Percentiles rank a stretch among this genome's conserved stretches.
Conservation (phyloP, 805 yeast species). For the Yamadazyma philogaea region DNA sequence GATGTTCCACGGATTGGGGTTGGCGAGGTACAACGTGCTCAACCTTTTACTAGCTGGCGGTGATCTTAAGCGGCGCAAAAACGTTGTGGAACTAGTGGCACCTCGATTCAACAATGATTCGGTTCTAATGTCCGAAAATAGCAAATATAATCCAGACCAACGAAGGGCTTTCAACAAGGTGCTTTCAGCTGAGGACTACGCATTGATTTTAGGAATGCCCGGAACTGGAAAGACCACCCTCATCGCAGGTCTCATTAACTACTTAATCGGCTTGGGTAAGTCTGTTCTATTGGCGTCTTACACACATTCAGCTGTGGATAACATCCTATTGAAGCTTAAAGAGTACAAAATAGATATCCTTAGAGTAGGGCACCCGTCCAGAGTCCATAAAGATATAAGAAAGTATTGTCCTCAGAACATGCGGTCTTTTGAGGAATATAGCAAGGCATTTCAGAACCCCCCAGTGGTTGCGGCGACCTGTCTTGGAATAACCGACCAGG, state of each 20-base stretch:
- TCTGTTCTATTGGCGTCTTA: constrained; percentile 77
- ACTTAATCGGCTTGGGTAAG: constrained; percentile 57
- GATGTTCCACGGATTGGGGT: constrained; percentile 66
- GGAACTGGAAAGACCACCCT: constrained; percentile 80
- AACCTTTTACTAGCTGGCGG: constrained; percentile 58
- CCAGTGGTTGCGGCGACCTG: constrained; percentile 88
- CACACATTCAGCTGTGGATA: constrained; percentile 96
- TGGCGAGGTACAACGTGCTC: constrained; percentile 73
- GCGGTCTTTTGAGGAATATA: constrained; percentile 44
- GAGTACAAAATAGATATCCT: constrained; percentile 41
- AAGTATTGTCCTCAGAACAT: constrained; percentile 47
- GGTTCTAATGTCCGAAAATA: constrained; percentile 11
- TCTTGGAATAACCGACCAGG: constrained; percentile 64
- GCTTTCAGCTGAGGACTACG: constrained; percentile 65
- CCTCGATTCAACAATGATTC: constrained; percentile 42
- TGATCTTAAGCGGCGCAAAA: constrained; percentile 41
- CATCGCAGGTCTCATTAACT: constrained; percentile 68
- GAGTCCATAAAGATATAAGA: constrained; percentile 61
- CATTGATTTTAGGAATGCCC: constrained; percentile 92
- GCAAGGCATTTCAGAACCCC: constrained; percentile 48
- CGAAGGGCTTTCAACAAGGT: constrained; percentile 62
- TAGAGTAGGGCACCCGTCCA: constrained; percentile 60
- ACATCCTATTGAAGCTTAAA: constrained; percentile 71
- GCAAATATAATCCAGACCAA: constrained; percentile 68
- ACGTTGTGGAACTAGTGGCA: constrained; percentile 51